Percentiles rank a stretch among this genome's conserved stretches.
These are phyloP conservation scores for Lactarius trivialis DNA, from an alignment of 768 basidiomycete species.

Conservation along the genomic window DNA sequence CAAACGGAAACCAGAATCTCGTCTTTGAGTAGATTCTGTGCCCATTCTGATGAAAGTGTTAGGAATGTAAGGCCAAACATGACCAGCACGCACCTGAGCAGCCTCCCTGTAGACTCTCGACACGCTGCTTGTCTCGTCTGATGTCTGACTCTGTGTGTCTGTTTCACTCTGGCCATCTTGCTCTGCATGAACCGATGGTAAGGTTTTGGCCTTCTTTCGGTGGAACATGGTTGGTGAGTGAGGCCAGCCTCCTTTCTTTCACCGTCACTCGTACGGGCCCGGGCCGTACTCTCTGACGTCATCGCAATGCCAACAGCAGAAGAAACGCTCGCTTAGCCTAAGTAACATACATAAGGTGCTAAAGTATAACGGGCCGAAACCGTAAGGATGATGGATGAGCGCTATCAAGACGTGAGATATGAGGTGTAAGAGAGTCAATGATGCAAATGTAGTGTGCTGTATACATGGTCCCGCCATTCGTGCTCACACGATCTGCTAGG, in stretches of 20 bases:
- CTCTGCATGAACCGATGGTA: slow-evolving; percentile 24
- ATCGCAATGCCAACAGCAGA: too few relatives aligned
- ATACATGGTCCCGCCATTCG: slow-evolving; percentile 18
- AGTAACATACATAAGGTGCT: slow-evolving; percentile 18
- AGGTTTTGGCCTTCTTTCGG: slow-evolving; percentile 31
- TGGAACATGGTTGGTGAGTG: slow-evolving; percentile 28
- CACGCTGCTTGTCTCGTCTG: slow-evolving; percentile 26
- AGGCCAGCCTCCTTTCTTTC: not conserved
- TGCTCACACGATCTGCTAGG: slow-evolving; percentile 7
- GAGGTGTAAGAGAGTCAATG: slow-evolving; percentile 12
- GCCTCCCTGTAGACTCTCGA: slow-evolving; percentile 28
- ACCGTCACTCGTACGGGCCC: too few relatives aligned
- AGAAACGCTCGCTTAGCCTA: slow-evolving; percentile 10
- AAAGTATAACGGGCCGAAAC: slow-evolving; percentile 5
- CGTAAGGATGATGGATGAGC: slow-evolving; percentile 19
- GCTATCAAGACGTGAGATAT: slow-evolving; percentile 16
- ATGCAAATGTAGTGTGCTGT: slow-evolving; percentile 11
- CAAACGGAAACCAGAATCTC: slow-evolving; percentile 66
- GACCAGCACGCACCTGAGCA: slow-evolving; percentile 26
- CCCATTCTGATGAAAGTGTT: not conserved
- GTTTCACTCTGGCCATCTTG: too few relatives aligned
- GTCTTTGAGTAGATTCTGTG: slow-evolving; percentile 29
- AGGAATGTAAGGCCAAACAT: not conserved
- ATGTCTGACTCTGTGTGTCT: slow-evolving; percentile 24
- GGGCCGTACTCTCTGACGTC: too few relatives aligned